Base-by-base conservation (phyloP, 2,329 filamentous ascomycete species). In the Beauveria medogensis region DNA sequence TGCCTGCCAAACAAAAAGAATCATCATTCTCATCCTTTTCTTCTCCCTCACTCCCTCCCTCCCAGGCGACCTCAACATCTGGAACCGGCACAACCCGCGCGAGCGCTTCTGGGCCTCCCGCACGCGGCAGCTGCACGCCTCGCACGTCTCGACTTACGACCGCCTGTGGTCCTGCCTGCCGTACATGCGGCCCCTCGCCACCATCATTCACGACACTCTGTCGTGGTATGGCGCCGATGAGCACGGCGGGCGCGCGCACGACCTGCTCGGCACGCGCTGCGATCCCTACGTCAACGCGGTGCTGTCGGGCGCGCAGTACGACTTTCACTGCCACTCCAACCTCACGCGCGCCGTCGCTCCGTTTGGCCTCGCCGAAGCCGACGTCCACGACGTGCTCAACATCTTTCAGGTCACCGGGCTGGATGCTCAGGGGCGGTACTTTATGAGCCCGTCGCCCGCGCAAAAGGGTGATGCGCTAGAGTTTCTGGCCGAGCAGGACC, bases 271-370 rank as follows among this genome's bases (percentile, higher is more conserved):
- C 41, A 95, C 90, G 28, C 79, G 91, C 48, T 95, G 91, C 73
- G 91, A 94, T 73, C 90, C 90, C 1, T 95, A 94, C 70, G 87
- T 94, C 70, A 91, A 90, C 71, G 78, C 82, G 43, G 80, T 94
- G 64, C 82, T 95, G 57, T 84, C 81, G 3, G 85, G 85, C n/a
- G 80, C 83, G 55, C 79, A 80, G 37, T 94, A 91, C 70, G 87
- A 94, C 71, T 93, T 83, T 72, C 90, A 94, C 71, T 95, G 91
- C 72, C 90, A 93, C 69, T 91, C 87, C 2, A 95, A 95, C 71
- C 80, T 95, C 12, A 85, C 84, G 1, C 83, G 91, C 4, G 88
- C 91, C 0, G 83, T 94, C 2, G 64, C 86, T 1, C 86, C 87
- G 0, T 86, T 79, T 63, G 89, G 89, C 0, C 71, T 94, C 47